Conservation (phyloP, 75 land plant genomes). For the Pinus taeda region DNA sequence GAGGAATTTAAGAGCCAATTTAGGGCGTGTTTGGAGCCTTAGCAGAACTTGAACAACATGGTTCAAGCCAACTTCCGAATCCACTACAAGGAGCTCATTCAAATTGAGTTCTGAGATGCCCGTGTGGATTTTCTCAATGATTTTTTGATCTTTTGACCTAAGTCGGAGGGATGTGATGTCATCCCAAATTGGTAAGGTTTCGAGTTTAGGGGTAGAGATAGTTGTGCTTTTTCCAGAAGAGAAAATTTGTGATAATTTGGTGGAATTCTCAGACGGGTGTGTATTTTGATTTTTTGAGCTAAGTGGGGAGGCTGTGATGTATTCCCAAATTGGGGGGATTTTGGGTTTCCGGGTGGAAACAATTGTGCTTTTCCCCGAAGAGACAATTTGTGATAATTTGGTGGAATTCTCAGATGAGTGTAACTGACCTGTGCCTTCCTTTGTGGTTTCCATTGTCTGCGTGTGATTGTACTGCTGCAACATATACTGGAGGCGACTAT, state of each 20-base stretch:
- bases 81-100: not conserved
- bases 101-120: not conserved
- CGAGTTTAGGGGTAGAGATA: not conserved
- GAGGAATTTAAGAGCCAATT: not conserved
- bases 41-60: constrained; percentile 5
- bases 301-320: too few relatives aligned
- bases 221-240: not conserved
- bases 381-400: not conserved
- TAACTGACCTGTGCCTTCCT: not conserved
- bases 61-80: not conserved
- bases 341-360: not conserved
- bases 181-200: not conserved
- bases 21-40: not conserved
- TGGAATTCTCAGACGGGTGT: not conserved
- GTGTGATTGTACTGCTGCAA: not conserved
- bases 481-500: too few relatives aligned
- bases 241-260: not conserved
- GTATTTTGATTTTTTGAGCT: too few relatives aligned
- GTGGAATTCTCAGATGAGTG: not conserved
- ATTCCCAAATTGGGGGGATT: not conserved
- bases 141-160: not conserved
- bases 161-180: too few relatives aligned
- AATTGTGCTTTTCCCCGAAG: not conserved
- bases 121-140: not conserved
- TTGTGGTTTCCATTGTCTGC: not conserved